Evolutionary conservation across 257 asterid species (phyloP).

Genomic region (Fraxinus cuspidata): DNA sequence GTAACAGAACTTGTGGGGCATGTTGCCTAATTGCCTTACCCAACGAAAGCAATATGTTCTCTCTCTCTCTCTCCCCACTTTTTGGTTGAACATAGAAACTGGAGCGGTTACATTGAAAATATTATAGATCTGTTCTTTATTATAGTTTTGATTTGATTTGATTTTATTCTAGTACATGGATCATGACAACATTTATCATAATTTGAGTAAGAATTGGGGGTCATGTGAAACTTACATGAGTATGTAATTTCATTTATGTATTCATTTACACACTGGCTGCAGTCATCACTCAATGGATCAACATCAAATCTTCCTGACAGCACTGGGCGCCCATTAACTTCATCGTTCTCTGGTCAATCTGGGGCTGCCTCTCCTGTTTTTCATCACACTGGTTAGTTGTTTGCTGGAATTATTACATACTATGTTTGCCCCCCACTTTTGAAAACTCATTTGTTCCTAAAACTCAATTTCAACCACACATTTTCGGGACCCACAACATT

Average conservation of each 20-base stretch:
- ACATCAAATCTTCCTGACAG: conserved; percentile 85
- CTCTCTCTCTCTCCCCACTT: not conserved
- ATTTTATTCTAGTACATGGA: conserved; percentile 8
- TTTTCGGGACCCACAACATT: too few relatives aligned
- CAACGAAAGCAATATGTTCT: not conserved
- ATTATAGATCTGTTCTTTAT: not conserved
- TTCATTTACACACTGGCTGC: conserved; percentile 35
- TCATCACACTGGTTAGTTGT: conserved; percentile 76
- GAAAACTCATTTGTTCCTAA: too few relatives aligned
- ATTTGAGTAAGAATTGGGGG: conserved; percentile 10
- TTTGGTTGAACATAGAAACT: not conserved
- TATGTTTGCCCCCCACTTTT: too few relatives aligned
- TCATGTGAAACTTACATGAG: not conserved
- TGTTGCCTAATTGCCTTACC: not conserved
- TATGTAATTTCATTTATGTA: conserved; percentile 23
- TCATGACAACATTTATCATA: conserved; percentile 5
- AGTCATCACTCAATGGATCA: conserved; percentile 88
- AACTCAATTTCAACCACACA: too few relatives aligned
- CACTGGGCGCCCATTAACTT: conserved; percentile 73
- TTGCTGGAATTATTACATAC: conserved; percentile 24
- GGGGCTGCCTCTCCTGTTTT: conserved; percentile 87
- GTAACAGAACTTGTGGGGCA: not conserved
- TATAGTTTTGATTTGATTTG: conserved; percentile 1
- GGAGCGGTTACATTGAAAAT: not conserved
- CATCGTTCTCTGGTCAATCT: conserved; percentile 91